These are phyloP conservation scores for Cicer judaicum DNA, from an alignment of 306 rosid species.

Conservation along the genomic window DNA sequence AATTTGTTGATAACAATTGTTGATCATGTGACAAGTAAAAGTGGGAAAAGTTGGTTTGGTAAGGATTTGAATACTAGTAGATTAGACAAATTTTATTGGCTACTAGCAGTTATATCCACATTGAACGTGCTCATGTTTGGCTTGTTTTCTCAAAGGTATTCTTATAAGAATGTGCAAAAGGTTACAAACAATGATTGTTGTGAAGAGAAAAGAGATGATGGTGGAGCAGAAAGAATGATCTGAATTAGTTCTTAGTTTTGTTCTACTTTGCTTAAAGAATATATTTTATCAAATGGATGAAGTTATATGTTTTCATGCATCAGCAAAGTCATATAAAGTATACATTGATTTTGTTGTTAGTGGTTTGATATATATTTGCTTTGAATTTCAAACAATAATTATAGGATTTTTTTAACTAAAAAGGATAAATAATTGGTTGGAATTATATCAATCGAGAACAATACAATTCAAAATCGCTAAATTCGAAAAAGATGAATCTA, in stretches of 20 bases:
- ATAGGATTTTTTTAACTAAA: too few species aligned
- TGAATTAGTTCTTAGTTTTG: constrained; percentile 27
- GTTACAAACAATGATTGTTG: constrained; percentile 62
- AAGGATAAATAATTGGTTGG: too few species aligned
- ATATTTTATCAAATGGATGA: too few species aligned
- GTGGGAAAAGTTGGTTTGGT: constrained; percentile 74
- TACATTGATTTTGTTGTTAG: too few species aligned
- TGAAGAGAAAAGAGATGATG: constrained; percentile 47
- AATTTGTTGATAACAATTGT: constrained; percentile 60
- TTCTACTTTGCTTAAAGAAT: too few species aligned
- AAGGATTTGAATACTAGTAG: constrained; percentile 70
- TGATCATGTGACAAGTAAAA: constrained; percentile 53
- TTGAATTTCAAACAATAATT: too few species aligned
- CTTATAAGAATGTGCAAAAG: constrained; percentile 78
- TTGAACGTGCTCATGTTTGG: constrained; percentile 59
- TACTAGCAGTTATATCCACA: constrained; percentile 30
- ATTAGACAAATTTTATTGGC: constrained; percentile 56
- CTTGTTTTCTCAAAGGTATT: constrained; percentile 64
- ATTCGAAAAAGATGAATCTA: too few species aligned
- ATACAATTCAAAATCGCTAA: too few species aligned
- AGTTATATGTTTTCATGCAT: too few species aligned
- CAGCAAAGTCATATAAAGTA: too few species aligned
- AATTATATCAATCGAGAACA: too few species aligned
- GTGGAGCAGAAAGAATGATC: constrained; percentile 43
- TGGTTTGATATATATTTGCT: too few species aligned